Conservation (phyloP, 345 rosid species). For the Arabis alpina region DNA sequence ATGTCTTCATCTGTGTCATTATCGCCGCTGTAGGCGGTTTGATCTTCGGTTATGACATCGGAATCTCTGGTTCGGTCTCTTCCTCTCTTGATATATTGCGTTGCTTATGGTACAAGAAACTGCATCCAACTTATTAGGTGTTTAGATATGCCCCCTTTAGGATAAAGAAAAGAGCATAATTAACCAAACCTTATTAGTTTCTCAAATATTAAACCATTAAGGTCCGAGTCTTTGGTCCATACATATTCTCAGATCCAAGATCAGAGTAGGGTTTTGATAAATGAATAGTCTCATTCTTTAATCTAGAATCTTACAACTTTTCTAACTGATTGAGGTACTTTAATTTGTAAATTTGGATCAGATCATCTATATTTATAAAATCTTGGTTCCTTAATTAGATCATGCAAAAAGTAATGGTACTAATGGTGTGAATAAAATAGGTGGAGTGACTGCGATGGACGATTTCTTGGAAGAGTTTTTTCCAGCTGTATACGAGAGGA, state of each 20-base stretch:
- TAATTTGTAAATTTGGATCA: too few relatives aligned
- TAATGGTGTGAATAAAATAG: constrained; percentile 31
- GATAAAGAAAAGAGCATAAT: background rate
- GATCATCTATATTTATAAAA: background rate
- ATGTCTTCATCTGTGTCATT: constrained; percentile 48
- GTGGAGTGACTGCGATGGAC: constrained; percentile 91
- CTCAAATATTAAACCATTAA: too few relatives aligned
- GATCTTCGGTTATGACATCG: constrained; percentile 69
- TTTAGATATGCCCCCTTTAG: constrained; percentile 4
- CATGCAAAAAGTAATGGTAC: background rate
- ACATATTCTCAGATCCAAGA: background rate
- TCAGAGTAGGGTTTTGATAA: too few relatives aligned
- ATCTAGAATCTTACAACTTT: too few relatives aligned
- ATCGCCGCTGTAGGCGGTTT: constrained; percentile 62
- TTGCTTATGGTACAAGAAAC: constrained; percentile 6
- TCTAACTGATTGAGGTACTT: too few relatives aligned
- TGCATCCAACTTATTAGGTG: background rate
- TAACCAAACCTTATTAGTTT: background rate
- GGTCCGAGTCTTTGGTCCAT: background rate
- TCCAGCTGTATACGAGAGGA: constrained; percentile 58
- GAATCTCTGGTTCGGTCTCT: constrained; percentile 48
- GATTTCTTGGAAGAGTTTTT: constrained; percentile 71
- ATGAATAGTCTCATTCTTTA: too few relatives aligned
- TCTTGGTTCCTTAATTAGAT: constrained; percentile 3
- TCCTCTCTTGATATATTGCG: background rate